Base-by-base conservation (phyloP, 441 rosid genomes). In the Biscutella laevigata region DNA sequence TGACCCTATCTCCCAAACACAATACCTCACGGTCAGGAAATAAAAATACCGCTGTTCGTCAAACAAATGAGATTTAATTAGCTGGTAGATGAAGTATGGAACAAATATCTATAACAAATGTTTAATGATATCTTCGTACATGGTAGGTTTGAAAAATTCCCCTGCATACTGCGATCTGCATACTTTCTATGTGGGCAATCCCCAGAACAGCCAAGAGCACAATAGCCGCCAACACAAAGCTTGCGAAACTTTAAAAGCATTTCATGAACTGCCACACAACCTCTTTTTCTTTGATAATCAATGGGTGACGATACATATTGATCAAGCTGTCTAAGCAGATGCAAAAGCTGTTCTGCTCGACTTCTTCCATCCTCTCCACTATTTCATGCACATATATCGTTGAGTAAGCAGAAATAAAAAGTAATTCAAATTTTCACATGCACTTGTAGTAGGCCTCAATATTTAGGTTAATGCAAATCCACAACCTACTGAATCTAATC, bases 321-420 rank as follows among this genome's bases (percentile, higher is more conserved):
- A 75, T 94, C 99, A 71, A 84, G 72, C 70, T 81, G 96, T 74
- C 94, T 83, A 77, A 88, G 67, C 45, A 94, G 77, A 76, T 94
- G 99, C 77, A 89, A 61, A 39, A 94, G 83, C 74, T 94, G 99
- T 80, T 94, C 99, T 4, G 96, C 95, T 69, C 99, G 78, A 70
- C 96, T 94, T 82, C 97, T 76, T 62, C 99, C 99, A 78, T 94
- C 99, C 78, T 86, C 99, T 71, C 99, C 99, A 71, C 99, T 94
- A 71, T 56, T 66, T 68, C 50, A 67, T 67, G 64, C 47, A 74
- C 46, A 62, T 16, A 60, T 59, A 38, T 6, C 28, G 7, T 36
- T 59, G 57, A 37, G 69, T 76, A 70, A 75, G 50, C 34, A 7
- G 57, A 56, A 26, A 46, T 17, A 7, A 6, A 26, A 57, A 26